phyloP scores from a whole-genome alignment of 208 protist genomes.

The Naegleria fowleri region DNA sequence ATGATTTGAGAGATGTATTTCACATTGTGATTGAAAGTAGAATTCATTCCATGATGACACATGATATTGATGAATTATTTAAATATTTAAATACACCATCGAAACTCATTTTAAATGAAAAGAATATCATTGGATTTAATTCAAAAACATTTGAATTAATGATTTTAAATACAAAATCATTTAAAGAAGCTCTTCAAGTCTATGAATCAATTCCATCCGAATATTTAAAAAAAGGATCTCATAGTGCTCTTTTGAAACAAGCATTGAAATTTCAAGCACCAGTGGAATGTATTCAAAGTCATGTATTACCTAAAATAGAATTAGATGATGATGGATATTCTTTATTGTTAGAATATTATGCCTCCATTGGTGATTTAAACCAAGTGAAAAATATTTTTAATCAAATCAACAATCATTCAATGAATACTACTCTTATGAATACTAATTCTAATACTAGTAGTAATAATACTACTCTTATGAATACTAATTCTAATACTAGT shows the following conservation, averaged over 20 bases:
- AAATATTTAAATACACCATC: neutral
- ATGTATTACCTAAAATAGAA: neutral
- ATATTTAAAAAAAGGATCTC: too few relatives aligned
- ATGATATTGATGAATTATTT: neutral
- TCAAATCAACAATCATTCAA: too few relatives aligned
- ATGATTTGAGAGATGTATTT: neutral
- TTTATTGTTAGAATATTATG: neutral
- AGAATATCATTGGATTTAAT: neutral
- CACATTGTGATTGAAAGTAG: neutral
- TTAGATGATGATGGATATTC: neutral
- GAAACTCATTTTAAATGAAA: neutral
- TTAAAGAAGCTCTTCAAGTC: neutral
- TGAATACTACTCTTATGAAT: too few relatives aligned
- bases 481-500: too few relatives aligned
- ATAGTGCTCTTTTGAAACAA: neutral
- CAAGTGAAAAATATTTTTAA: too few relatives aligned
- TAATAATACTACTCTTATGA: too few relatives aligned
- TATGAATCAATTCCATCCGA: neutral
- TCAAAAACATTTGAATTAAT: neutral
- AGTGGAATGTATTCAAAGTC: neutral
- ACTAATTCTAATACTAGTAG: too few relatives aligned
- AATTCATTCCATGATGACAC: neutral
- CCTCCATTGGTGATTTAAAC: neutral
- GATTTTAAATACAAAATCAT: neutral
- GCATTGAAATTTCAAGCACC: neutral